Evolutionary conservation across 225 moss, liverwort and hornwort species (phyloP), one percentile per base, ranked within the genome.

Genomic region (Pseudisothecium myosuroides): DNA sequence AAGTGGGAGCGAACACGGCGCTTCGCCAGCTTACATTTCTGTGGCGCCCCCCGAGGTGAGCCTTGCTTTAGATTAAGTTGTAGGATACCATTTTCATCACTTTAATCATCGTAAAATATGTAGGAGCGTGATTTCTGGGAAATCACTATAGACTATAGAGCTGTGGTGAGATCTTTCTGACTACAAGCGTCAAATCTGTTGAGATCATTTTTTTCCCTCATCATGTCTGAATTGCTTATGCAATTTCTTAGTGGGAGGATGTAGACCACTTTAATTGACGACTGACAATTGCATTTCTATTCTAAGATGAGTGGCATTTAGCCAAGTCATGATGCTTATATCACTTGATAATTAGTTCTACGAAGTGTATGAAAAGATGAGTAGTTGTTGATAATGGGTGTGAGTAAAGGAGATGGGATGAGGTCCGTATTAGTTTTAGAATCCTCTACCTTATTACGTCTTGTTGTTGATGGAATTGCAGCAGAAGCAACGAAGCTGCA

Each of bases 11-110:
- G 31, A 68, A 50, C 60, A 85, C 43, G 88, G 59, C 56, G 85
- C 89, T 62, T 92, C 92, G 47, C 83, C 83, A 55, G 91, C 95
- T 78, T 96, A 95, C 87, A 78, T 96, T 65, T 95, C 95, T 59
- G 82, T 96, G 43, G 83, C 94, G 62, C 94, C 95, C 58, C 94
- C 94, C n/a, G 94, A 96, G 96, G 95, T 96, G 65, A 77, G 90
- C 19, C 13, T 36, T 74, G 61, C 58, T 39, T 68, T 64, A 34
- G 60, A 58, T 31, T 56, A 83, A 49, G 66, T 49, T 83, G 26
- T 36, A 26, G 52, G n/a, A 66, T 58, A 24, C 59, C 21, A 68
- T 72, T 72, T 58, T 29, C 58, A 14, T 56, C 41, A 56, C 22
- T 45, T 43, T 45, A 34, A 59, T 41, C 72, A 85, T 69, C 69